phyloP scores from a whole-genome alignment of 305 asterid genomes.

The Fraxinus dipetala region DNA sequence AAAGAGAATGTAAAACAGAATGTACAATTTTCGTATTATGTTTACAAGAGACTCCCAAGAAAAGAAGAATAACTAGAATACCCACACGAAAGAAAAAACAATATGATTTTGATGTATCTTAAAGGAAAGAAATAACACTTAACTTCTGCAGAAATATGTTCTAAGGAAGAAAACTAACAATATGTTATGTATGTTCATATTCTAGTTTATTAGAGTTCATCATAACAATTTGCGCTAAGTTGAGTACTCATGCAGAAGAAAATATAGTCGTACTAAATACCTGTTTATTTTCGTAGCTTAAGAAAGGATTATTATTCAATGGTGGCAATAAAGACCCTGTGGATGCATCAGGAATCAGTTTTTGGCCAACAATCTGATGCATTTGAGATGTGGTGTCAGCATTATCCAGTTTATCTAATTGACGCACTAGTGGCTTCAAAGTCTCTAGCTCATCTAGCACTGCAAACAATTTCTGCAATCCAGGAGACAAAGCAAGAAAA shows the following conservation, averaged over 20 bases:
- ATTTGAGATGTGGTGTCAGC: conserved; percentile 34
- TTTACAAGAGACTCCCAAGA: background rate
- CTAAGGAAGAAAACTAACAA: background rate
- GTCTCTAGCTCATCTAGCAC: conserved; percentile 75
- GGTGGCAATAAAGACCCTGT: conserved; percentile 16
- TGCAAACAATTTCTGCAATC: conserved; percentile 50
- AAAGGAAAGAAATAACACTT: background rate
- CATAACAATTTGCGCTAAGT: background rate
- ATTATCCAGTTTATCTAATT: conserved; percentile 42
- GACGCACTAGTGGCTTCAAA: conserved; percentile 63
- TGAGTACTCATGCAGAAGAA: conserved; percentile 5
- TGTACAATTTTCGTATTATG: background rate
- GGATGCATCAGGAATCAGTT: conserved; percentile 32
- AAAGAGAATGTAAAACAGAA: background rate
- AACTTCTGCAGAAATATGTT: background rate
- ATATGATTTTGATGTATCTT: background rate
- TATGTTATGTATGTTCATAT: background rate
- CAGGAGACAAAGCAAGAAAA: conserved; percentile 19
- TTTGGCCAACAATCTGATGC: conserved; percentile 39
- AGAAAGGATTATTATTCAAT: conserved; percentile 35
- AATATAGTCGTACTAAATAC: conserved; percentile 34
- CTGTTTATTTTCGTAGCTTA: conserved; percentile 44
- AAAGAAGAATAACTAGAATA: background rate
- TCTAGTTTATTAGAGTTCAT: background rate
- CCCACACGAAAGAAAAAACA: background rate